Evolutionary conservation across 139 green algal genomes (phyloP).

Genomic region (Chlamydomonas sp.): DNA sequence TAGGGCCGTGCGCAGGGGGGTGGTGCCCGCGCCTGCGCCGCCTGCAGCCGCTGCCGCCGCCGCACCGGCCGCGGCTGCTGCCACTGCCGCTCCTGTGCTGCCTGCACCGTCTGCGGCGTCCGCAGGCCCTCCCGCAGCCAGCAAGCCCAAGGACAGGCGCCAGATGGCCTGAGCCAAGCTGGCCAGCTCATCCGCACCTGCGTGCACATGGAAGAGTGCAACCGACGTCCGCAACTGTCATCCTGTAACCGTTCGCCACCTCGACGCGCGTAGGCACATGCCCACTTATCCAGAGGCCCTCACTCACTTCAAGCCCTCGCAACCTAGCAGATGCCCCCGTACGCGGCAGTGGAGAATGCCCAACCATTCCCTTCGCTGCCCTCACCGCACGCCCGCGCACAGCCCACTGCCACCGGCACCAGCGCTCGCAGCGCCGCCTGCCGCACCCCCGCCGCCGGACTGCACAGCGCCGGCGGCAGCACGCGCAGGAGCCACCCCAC

Average conservation of each 20-base stretch:
- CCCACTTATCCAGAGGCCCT: neutral
- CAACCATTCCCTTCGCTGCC: neutral
- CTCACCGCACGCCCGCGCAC: conserved; percentile 19
- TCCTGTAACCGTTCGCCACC: neutral
- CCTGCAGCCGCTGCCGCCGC: neutral
- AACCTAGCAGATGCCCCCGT: neutral
- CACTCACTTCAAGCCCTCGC: neutral
- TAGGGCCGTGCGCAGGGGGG: conserved; percentile 15
- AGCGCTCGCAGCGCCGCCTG: conserved; percentile 5
- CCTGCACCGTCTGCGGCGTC: neutral
- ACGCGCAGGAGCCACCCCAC: neutral
- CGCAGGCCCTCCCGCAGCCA: neutral
- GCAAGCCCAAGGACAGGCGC: conserved; percentile 12
- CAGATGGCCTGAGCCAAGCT: neutral
- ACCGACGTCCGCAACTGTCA: neutral
- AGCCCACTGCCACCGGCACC: conserved; percentile 9
- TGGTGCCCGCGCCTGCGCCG: neutral
- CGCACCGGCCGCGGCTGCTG: neutral
- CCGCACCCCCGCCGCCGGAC: neutral
- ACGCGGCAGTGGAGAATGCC: neutral
- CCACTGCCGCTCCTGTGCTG: neutral
- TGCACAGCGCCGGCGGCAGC: neutral
- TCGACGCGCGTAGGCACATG: neutral
- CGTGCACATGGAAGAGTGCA: neutral
- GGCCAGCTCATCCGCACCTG: conserved; percentile 5